These are phyloP conservation scores for Setaria italica DNA, from an alignment of 202 grass and related monocot genomes.

Conservation along the genomic window DNA sequence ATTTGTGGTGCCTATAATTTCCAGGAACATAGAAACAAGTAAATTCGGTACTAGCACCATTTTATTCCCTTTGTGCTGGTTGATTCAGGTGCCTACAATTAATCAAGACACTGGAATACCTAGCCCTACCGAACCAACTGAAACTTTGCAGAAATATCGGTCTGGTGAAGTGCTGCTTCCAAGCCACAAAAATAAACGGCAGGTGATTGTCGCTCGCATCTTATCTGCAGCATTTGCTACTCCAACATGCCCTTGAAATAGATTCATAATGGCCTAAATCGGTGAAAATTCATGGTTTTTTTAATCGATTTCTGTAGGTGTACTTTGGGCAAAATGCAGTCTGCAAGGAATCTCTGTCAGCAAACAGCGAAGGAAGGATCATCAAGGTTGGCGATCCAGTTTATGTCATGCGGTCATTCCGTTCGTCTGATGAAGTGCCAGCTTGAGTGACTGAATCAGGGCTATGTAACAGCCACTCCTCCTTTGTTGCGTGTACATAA, in stretches of 20 bases:
- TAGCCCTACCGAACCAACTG: slow-evolving; percentile 65
- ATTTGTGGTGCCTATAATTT: background rate
- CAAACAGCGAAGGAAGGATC: slow-evolving; percentile 42
- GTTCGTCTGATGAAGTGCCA: slow-evolving; percentile 64
- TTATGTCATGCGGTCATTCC: slow-evolving; percentile 54
- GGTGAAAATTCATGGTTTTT: background rate
- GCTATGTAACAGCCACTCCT: background rate
- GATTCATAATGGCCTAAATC: background rate
- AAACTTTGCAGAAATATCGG: slow-evolving; percentile 72
- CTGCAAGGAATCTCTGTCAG: slow-evolving; percentile 71
- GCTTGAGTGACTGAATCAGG: slow-evolving; percentile 61
- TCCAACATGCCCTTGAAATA: slow-evolving; percentile 1
- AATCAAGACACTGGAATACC: slow-evolving; percentile 72
- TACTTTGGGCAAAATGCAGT: slow-evolving; percentile 79
- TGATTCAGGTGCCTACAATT: slow-evolving; percentile 73
- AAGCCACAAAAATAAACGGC: slow-evolving; percentile 60
- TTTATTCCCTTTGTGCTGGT: slow-evolving; percentile 3
- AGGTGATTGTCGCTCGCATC: slow-evolving; percentile 45
- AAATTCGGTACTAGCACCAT: background rate
- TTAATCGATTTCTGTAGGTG: slow-evolving; percentile 48
- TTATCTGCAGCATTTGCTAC: background rate
- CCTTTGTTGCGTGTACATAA: no score
- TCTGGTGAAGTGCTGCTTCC: slow-evolving; percentile 62
- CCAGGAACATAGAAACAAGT: background rate
- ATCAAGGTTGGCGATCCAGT: slow-evolving; percentile 71